Evolutionary conservation across 2,329 filamentous ascomycete species (phyloP), one percentile per base, ranked within the genome.

Genomic region (Fusarium denticulatum): DNA sequence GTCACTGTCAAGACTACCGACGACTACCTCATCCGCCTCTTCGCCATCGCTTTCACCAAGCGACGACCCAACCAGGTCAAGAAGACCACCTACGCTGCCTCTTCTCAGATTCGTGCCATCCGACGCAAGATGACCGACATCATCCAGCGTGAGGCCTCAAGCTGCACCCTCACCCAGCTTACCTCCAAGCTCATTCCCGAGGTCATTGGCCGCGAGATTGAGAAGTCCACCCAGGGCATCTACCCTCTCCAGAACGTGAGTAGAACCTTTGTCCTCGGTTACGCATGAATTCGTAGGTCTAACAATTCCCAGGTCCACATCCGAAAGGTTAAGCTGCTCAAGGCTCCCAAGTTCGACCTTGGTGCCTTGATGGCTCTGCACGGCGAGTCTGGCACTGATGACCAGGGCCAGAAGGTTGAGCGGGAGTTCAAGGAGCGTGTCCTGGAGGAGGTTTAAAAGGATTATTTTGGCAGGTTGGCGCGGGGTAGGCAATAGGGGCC

Each of bases 41-140:
- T 99, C 89, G 94, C 94, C 85, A 99, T 99, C 81, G 96, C 94
- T 81, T 99, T 99, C 91, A 99, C 96, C 87, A 98, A 98, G 93
- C 91, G 95, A 87, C 93, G 96, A 83, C 95, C 94, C 81, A 99
- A 98, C 91, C 96, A 99, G 91, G 96, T 99, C 90, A 97, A 97
- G 94, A 99, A 98, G 94, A 99, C 96, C 82, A 99, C 96, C 85
- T 99, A 99, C 85, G 96, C 96, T 80, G 93, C 93, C 78, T 95
- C 94, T 77, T 98, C 96, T 77, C 96, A 99, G 89, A 98, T 98
- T 86, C 93, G 96, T 79, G 92, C 93, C 80, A 99, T 99, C 86
- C 94, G 96, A 87, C 96, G 95, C 91, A 98, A 99, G 94, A 99
- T 99, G 96, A 93, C 91, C 77, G 96, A 99, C 88, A 98, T 99